A percentile compares a stretch with the other conserved stretches of the same genome.
These are phyloP conservation scores for Camelina sativa DNA, from an alignment of 345 rosid genomes.

Conservation along the genomic window DNA sequence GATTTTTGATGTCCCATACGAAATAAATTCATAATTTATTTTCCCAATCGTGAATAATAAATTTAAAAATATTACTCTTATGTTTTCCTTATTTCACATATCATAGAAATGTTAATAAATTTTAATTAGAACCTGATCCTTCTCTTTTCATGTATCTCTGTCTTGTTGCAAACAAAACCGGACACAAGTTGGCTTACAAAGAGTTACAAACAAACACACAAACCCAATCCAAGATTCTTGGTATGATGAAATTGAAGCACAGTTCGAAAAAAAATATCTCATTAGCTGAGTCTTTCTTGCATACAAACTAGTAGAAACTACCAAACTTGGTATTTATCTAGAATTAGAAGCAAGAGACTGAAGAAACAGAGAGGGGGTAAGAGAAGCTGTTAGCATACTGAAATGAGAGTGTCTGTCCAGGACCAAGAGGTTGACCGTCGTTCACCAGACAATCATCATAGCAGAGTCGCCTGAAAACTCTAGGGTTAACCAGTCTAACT, in stretches of 20 bases:
- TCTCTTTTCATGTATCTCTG: too few relatives aligned
- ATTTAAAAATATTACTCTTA: neutral
- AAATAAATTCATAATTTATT: neutral
- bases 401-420: slow-evolving; percentile 70
- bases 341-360: slow-evolving; percentile 55
- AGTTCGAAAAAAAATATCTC: neutral
- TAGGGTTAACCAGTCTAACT: slow-evolving; percentile 58
- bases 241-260: neutral
- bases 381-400: slow-evolving; percentile 64
- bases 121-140: too few relatives aligned
- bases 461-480: slow-evolving; percentile 55
- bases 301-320: slow-evolving; percentile 10
- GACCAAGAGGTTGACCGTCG: slow-evolving; percentile 61
- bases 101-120: neutral
- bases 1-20: neutral
- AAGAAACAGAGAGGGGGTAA: slow-evolving; percentile 65
- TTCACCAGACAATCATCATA: slow-evolving; percentile 78
- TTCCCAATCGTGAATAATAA: neutral
- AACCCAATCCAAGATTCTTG: neutral
- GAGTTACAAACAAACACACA: too few relatives aligned
- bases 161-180: too few relatives aligned
- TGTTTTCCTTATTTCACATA: neutral
- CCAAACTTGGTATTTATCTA: neutral
- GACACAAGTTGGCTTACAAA: too few relatives aligned
- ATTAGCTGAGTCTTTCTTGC: neutral